Conservation (phyloP, 257 asterid species). For the Thymus mandschuricus region DNA sequence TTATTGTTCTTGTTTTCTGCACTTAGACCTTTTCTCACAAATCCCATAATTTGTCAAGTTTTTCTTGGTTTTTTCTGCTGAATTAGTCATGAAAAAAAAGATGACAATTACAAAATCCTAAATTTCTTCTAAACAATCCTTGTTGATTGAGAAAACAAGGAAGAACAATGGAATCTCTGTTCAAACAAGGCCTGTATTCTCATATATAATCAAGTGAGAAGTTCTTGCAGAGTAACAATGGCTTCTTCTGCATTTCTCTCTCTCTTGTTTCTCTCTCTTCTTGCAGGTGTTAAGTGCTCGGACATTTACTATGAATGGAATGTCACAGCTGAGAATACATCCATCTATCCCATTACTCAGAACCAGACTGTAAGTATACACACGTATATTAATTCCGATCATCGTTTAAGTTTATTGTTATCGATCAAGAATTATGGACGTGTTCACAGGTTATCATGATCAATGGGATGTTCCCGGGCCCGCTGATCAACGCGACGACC, state of each 20-base stretch:
- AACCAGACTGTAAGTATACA: constrained; percentile 34
- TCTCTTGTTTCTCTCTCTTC: constrained; percentile 25
- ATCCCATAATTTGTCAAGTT: background rate
- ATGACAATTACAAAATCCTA: constrained; percentile 11
- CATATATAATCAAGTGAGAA: background rate
- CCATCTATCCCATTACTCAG: constrained; percentile 28
- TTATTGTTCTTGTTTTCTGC: background rate
- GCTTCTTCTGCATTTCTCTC: constrained; percentile 21
- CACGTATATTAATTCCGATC: no score
- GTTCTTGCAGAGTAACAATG: constrained; percentile 21
- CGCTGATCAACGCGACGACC: constrained; percentile 61
- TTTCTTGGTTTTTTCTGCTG: constrained; percentile 31
- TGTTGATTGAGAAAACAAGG: background rate
- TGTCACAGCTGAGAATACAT: constrained; percentile 33
- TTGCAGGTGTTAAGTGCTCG: constrained; percentile 19
- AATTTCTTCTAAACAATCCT: constrained; percentile 10
- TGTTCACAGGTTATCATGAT: constrained; percentile 60
- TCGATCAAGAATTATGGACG: background rate
- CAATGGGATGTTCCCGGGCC: constrained; percentile 73
- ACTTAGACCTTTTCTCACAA: background rate
- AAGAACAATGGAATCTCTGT: background rate
- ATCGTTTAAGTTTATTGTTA: background rate
- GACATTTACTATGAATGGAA: constrained; percentile 46
- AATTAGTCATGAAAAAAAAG: background rate
- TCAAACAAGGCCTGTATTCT: constrained; percentile 1